Evolutionary conservation across 306 rosid species (phyloP).

Genomic region (Cicer yamashitae): DNA sequence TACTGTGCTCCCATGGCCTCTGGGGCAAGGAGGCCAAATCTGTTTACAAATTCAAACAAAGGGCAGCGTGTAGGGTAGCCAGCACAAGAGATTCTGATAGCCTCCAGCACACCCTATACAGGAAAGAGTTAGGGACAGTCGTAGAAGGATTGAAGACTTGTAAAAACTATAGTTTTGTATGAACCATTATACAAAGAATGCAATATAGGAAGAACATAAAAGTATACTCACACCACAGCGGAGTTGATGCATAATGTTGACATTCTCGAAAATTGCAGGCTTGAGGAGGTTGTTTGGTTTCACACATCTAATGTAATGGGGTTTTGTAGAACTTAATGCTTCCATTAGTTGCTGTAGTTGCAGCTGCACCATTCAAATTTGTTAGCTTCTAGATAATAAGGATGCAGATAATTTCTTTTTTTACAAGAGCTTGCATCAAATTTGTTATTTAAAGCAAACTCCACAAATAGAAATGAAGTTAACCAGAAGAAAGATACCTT

Average conservation of each 20-base stretch:
- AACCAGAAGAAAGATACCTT: conserved; percentile 65
- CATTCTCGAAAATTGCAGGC: conserved; percentile 94
- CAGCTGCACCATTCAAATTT: conserved; percentile 70
- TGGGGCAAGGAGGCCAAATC: conserved; percentile 88
- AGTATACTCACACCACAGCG: conserved; percentile 96
- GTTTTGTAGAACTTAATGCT: conserved; percentile 89
- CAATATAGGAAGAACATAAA: conserved; percentile 40
- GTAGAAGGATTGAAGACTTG: conserved; percentile 28
- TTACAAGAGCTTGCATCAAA: conserved; percentile 39
- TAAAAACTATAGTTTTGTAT: conserved; percentile 33
- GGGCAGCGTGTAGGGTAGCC: conserved; percentile 97
- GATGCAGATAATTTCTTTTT: conserved; percentile 41
- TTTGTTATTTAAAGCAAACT: conserved; percentile 31
- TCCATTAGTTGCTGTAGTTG: conserved; percentile 95
- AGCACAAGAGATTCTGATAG: conserved; percentile 97
- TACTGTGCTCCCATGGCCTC: conserved; percentile 78
- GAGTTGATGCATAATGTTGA: conserved; percentile 96
- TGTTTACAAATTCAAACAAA: conserved; percentile 83
- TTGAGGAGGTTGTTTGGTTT: conserved; percentile 96
- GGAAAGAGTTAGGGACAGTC: conserved; percentile 37
- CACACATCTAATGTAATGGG: conserved; percentile 97
- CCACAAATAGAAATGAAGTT: conserved; percentile 22
- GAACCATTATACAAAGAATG: conserved; percentile 42
- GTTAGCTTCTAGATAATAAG: conserved; percentile 51
- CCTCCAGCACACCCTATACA: conserved; percentile 95